Evolutionary conservation across 179 eudicot species (phyloP).

Genomic region (Beta lomatogona): DNA sequence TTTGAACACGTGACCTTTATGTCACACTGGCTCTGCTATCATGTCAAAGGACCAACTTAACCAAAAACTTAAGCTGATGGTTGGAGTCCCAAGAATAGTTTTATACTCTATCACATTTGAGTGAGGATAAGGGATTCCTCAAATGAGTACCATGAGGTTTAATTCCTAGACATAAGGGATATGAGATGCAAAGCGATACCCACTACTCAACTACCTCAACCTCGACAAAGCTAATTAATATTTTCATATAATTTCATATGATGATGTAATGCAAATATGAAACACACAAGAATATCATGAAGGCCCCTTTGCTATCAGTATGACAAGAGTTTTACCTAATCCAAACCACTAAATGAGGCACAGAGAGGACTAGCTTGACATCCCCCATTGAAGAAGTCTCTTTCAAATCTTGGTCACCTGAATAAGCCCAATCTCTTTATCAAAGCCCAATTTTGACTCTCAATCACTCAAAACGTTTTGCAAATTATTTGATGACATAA

Average conservation of each 20-base stretch:
- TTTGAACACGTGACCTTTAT: too few species aligned
- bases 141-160: too few species aligned
- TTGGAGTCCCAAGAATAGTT: too few species aligned
- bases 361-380: background rate
- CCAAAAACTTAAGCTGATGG: too few species aligned
- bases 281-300: background rate
- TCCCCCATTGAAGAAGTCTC: background rate
- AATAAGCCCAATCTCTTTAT: slow-evolving; percentile 9
- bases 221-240: background rate
- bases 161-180: too few species aligned
- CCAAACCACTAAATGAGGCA: background rate
- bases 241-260: background rate
- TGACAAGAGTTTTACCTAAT: slow-evolving; percentile 18
- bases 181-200: too few species aligned
- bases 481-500: background rate
- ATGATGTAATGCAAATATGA: background rate
- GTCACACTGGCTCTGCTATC: too few species aligned
- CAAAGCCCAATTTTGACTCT: slow-evolving; percentile 2
- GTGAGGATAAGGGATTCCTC: too few species aligned
- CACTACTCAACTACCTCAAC: too few species aligned
- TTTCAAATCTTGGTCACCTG: background rate
- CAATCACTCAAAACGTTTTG: background rate
- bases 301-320: background rate
- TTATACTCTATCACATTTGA: too few species aligned
- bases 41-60: too few species aligned